Evolutionary conservation across 192 early-diverging fungal species (phyloP).

Genomic region (Linnemannia schmuckeri): DNA sequence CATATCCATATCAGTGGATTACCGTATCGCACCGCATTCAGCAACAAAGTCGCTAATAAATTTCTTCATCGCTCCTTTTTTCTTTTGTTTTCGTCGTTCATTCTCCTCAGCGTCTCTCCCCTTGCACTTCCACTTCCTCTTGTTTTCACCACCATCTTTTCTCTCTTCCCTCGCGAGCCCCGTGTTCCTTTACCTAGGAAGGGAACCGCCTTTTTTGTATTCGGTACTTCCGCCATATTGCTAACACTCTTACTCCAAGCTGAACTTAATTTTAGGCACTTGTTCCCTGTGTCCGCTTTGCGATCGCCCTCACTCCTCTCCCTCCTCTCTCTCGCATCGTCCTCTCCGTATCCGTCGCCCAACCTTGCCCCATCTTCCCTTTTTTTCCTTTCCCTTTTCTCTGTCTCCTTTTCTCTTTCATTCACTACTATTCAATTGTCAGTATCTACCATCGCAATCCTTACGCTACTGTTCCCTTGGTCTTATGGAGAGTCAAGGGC

Average conservation of each 20-base stretch:
- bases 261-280: too few relatives aligned
- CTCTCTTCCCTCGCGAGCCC: too few relatives aligned
- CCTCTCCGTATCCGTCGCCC: too few relatives aligned
- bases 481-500: background rate
- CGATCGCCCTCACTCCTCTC: too few relatives aligned
- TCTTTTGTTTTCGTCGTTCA: background rate
- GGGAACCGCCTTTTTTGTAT: too few relatives aligned
- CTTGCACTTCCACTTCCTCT: too few relatives aligned
- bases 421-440: background rate
- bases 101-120: background rate
- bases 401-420: background rate
- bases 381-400: background rate
- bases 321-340: too few relatives aligned
- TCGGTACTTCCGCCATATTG: too few relatives aligned
- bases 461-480: background rate
- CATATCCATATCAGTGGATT: background rate
- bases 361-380: background rate
- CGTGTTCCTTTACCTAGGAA: too few relatives aligned
- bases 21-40: background rate
- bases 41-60: background rate
- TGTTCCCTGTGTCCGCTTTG: too few relatives aligned
- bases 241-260: too few relatives aligned
- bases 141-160: too few relatives aligned
- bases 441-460: background rate
- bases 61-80: background rate